A percentile compares a stretch with the other conserved stretches of the same genome.
Evolutionary conservation across 2,329 filamentous ascomycete genomes (phyloP).

Genomic region (Aspergillus versicolor): DNA sequence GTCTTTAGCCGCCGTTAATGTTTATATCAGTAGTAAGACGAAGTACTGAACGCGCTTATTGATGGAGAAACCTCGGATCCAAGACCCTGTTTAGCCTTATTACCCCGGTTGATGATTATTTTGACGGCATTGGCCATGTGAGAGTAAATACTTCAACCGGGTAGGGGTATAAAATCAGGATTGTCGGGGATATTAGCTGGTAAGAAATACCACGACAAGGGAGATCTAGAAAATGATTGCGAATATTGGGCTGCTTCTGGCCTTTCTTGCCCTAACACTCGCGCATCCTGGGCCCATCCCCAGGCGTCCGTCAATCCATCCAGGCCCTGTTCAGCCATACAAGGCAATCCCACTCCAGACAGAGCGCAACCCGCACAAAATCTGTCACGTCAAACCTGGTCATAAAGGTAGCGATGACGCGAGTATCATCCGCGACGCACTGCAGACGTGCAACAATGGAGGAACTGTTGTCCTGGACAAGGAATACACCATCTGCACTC

Average conservation of each 20-base stretch:
- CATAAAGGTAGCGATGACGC: background rate
- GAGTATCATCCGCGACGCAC: slow-evolving; percentile 49
- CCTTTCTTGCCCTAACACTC: background rate
- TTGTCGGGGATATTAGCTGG: no score
- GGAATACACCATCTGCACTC: slow-evolving; percentile 62
- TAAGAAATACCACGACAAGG: no score
- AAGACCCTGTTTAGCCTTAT: no score
- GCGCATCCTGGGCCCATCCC: background rate
- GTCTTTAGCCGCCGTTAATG: no score
- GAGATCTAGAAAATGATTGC: no score
- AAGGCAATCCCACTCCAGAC: background rate
- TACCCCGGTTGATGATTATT: no score
- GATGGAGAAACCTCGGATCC: no score
- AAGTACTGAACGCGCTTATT: no score
- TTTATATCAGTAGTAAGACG: no score
- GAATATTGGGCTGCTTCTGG: background rate
- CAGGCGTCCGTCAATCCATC: background rate
- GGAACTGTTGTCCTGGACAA: slow-evolving; percentile 61
- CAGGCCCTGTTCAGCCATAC: background rate
- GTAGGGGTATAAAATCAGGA: no score
- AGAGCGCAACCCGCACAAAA: background rate
- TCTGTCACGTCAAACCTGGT: background rate
- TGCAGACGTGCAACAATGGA: slow-evolving; percentile 62
- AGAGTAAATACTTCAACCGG: no score
- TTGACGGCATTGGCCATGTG: no score